phyloP scores from a whole-genome alignment of 768 basidiomycete genomes.

The Suillus decipiens region DNA sequence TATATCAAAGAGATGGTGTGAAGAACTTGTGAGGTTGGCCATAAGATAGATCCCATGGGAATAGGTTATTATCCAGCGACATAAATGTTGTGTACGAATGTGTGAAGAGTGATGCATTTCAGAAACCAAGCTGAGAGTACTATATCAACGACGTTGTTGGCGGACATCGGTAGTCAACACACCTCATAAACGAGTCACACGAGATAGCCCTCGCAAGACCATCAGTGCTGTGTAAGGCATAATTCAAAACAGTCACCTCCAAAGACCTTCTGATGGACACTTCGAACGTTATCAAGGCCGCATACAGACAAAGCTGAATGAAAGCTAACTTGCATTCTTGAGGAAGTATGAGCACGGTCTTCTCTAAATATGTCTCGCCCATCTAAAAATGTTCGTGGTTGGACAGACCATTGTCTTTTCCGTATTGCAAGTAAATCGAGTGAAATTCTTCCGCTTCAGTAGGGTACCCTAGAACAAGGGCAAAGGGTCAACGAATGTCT shows the following conservation, averaged over 20 bases:
- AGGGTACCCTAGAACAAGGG: slow-evolving; percentile 72
- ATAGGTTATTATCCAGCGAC: too few species aligned
- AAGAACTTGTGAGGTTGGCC: too few species aligned
- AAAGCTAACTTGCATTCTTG: slow-evolving; percentile 75
- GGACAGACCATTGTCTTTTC: slow-evolving; percentile 36
- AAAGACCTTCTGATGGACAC: slow-evolving; percentile 82
- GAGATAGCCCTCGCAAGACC: slow-evolving; percentile 39
- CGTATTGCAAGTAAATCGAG: slow-evolving; percentile 63
- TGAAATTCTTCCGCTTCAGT: slow-evolving; percentile 71
- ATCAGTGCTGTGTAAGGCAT: neutral
- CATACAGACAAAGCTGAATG: neutral
- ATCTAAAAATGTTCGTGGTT: slow-evolving; percentile 63
- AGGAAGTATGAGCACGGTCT: slow-evolving; percentile 78
- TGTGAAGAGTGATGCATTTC: too few species aligned
- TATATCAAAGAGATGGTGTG: too few species aligned
- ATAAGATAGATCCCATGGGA: too few species aligned
- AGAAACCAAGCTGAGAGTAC: slow-evolving; percentile 42
- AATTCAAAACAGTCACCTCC: slow-evolving; percentile 49
- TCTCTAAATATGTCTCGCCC: slow-evolving; percentile 70
- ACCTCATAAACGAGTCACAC: slow-evolving; percentile 77
- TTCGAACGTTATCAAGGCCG: slow-evolving; percentile 25
- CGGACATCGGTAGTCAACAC: slow-evolving; percentile 8
- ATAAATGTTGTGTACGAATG: too few species aligned
- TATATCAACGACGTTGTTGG: neutral
- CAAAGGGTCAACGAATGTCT: slow-evolving; percentile 53